phyloP scores from a whole-genome alignment of 129 eudicot species.

The Rutidosis leptorrhynchoides region DNA sequence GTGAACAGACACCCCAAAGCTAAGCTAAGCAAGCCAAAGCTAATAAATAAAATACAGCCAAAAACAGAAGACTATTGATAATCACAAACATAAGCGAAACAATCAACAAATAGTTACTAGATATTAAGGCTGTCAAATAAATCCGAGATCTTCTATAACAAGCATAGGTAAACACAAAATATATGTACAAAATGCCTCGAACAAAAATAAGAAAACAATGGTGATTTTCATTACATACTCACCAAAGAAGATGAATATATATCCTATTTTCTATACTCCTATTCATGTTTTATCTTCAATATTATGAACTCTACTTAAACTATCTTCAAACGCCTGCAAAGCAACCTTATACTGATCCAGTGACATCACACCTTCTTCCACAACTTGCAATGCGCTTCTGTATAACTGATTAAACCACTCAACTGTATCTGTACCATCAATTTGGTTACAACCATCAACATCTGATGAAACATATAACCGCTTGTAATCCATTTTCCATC shows the following conservation, averaged over 20 bases:
- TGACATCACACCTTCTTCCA: slow-evolving; percentile 84
- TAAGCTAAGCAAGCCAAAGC: too few relatives aligned
- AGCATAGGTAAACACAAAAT: slow-evolving; percentile 8
- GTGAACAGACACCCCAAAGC: too few relatives aligned
- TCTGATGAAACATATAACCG: slow-evolving; percentile 42
- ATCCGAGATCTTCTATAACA: slow-evolving; percentile 5
- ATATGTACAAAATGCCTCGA: slow-evolving; percentile 19
- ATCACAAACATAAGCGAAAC: too few relatives aligned
- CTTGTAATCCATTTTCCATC: slow-evolving; percentile 80
- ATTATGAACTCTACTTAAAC: slow-evolving; percentile 65
- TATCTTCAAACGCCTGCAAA: slow-evolving; percentile 64
- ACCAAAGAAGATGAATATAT: slow-evolving; percentile 10
- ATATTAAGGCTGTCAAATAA: background rate
- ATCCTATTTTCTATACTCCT: slow-evolving; percentile 26
- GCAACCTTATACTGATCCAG: slow-evolving; percentile 75
- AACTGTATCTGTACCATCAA: slow-evolving; percentile 35
- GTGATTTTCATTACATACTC: background rate
- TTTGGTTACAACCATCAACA: slow-evolving; percentile 24
- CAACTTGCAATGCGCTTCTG: slow-evolving; percentile 75
- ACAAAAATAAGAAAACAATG: slow-evolving; percentile 15
- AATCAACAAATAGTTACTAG: background rate
- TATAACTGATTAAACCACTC: slow-evolving; percentile 59
- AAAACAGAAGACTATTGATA: too few relatives aligned
- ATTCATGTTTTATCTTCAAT: slow-evolving; percentile 49
- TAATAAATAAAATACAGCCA: too few relatives aligned